Base-by-base conservation (phyloP, 2,329 filamentous ascomycete species). In the Annulohypoxylon truncatum region DNA sequence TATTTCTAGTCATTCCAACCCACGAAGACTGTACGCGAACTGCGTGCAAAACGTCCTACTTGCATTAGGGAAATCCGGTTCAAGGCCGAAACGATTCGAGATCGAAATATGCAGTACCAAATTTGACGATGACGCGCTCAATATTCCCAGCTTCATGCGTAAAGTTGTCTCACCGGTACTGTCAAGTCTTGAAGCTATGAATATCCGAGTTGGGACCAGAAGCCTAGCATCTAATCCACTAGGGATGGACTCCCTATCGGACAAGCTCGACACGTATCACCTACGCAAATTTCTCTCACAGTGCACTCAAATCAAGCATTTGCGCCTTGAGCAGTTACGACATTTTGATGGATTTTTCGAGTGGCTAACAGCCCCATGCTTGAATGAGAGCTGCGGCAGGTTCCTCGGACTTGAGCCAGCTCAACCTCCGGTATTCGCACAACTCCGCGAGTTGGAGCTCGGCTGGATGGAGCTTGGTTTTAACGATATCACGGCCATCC, bases 11-110 rank as follows among this genome's bases (percentile, higher is more conserved):
- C 10, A 20, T 4, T 18, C 15, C 7, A 18, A 12, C 13, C 46
- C 15, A 18, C 35, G 28, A 29, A 48, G 10, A 29, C 20, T 24
- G n/a, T 47, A 58, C 6, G 26, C 40, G 13, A 57, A 22, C 22
- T 68, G 56, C 51, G 4, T 68, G n/a, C 54, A 54, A n/a, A 58
- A 24, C n/a, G 22, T 71, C 13, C 56, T 71, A 3, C 40, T 29
- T 35, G 59, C 67, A 3, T 57, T 71, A 40, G 67, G 28, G 9
- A 63, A 57, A 61, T 60, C 69, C 4, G 55, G 57, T 26, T 22
- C 50, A 6, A 53, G 28, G 15, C 64, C 51, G 13, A 68, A 58
- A 48, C 58, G 28, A 35, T 28, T 71, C 26, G 35, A 54, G 10
- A 50, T 64, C 35, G 26, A 24, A 8, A 22, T 54, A 15, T 10